phyloP scores from a whole-genome alignment of 2,329 filamentous ascomycete species.

The Xylaria sp. region DNA sequence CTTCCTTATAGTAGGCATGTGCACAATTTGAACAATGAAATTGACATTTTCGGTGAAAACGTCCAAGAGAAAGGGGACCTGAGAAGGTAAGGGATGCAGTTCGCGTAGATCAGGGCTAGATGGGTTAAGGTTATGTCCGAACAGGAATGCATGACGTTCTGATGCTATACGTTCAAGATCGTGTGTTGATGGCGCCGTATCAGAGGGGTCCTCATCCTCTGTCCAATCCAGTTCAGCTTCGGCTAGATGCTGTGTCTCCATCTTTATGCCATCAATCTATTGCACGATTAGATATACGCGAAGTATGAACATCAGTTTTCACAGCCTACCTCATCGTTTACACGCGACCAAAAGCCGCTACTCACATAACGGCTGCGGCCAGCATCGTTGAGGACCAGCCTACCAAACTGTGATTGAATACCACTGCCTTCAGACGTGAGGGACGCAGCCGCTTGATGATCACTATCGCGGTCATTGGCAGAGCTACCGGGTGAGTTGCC shows the following conservation, averaged over 20 bases:
- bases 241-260: constrained; percentile 51
- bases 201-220: constrained; percentile 52
- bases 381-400: constrained; percentile 59
- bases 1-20: constrained; percentile 58
- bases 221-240: constrained; percentile 53
- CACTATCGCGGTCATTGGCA: constrained; percentile 40
- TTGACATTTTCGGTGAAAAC: constrained; percentile 65
- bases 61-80: constrained; percentile 64
- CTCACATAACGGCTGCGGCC: constrained; percentile 60
- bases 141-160: constrained; percentile 64
- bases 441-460: constrained; percentile 25
- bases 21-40: constrained; percentile 55
- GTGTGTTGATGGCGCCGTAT: constrained; percentile 49
- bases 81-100: constrained; percentile 64
- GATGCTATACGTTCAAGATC: constrained; percentile 57
- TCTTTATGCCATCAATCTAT: constrained; percentile 59
- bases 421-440: constrained; percentile 19
- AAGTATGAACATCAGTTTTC: background rate
- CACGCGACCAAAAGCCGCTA: constrained; percentile 65
- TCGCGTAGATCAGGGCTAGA: constrained; percentile 51
- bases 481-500: constrained; percentile 47
- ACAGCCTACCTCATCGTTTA: constrained; percentile 64
- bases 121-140: constrained; percentile 56
- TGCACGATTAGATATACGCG: constrained; percentile 37
- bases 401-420: constrained; percentile 58